phyloP scores from a whole-genome alignment of 805 yeast species.

The Hanseniaspora occidentalis region DNA sequence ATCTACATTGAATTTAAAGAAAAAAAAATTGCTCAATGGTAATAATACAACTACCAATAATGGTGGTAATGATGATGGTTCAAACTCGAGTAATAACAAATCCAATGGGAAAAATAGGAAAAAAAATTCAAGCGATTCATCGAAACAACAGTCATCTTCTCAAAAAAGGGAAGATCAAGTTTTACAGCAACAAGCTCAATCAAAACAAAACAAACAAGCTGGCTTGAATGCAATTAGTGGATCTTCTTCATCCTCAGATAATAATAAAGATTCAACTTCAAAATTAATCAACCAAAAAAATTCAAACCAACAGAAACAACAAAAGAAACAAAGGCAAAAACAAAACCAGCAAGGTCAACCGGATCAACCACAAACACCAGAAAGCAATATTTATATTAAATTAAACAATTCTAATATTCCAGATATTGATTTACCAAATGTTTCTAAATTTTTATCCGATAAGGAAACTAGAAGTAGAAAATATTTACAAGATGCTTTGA shows the following conservation, averaged over 20 bases:
- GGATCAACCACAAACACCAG: constrained; percentile 12
- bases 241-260: neutral
- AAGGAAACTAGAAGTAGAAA: constrained; percentile 67
- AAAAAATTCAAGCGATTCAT: neutral
- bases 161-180: neutral
- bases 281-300: neutral
- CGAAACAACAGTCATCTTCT: neutral
- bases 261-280: neutral
- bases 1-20: neutral
- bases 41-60: neutral
- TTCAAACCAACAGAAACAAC: constrained; percentile 8
- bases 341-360: too few species aligned
- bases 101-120: neutral
- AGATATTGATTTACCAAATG: constrained; percentile 78
- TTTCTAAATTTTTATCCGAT: constrained; percentile 57
- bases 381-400: constrained; percentile 67
- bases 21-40: neutral
- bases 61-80: too few species aligned
- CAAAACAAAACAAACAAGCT: constrained; percentile 1
- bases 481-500: constrained; percentile 78
- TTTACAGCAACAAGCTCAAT: neutral
- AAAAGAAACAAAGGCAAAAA: neutral
- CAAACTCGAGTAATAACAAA: too few species aligned
- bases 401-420: constrained; percentile 87
- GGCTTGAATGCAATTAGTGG: neutral